These are phyloP conservation scores for Gremmenia infestans DNA, from an alignment of 2,329 filamentous ascomycete species.

Conservation along the genomic window DNA sequence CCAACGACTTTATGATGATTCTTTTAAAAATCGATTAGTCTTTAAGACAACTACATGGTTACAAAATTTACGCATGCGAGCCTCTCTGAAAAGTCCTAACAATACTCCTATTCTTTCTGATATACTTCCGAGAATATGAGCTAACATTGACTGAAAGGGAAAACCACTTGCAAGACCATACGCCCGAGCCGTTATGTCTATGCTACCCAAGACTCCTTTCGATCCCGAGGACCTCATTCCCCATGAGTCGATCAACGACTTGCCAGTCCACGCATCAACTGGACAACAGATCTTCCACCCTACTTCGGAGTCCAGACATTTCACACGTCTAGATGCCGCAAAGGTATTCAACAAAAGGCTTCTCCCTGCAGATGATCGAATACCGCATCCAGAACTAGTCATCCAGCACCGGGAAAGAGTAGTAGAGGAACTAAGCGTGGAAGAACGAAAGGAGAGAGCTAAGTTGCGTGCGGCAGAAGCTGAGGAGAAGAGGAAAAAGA, in stretches of 20 bases:
- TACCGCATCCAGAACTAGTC: conserved; percentile 59
- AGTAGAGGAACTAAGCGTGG: conserved; percentile 33
- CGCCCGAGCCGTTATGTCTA: conserved; percentile 65
- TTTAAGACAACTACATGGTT: conserved; percentile 97
- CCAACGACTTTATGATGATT: conserved; percentile 54
- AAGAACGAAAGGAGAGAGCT: conserved; percentile 29
- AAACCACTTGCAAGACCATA: conserved; percentile 75
- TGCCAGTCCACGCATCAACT: conserved; percentile 57
- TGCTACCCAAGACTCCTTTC: conserved; percentile 71
- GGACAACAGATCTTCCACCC: conserved; percentile 62
- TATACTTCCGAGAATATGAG: conserved; percentile 11
- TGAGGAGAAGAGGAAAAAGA: conserved; percentile 39
- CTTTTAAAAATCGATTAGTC: conserved; percentile 93
- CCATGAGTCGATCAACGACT: conserved; percentile 60
- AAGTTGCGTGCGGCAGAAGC: conserved; percentile 34
- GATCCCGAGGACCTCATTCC: conserved; percentile 45
- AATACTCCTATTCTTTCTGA: conserved; percentile 5
- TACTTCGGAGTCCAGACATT: conserved; percentile 56
- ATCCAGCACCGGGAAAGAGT: conserved; percentile 46
- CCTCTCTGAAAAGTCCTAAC: conserved; percentile 58
- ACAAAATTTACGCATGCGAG: conserved; percentile 69
- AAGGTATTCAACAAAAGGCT: conserved; percentile 57
- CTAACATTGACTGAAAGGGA: conserved; percentile 46
- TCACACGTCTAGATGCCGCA: conserved; percentile 61
- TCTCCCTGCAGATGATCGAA: conserved; percentile 54